Percentiles rank a stretch among this genome's conserved stretches.
These are phyloP conservation scores for Tuber umbilicatum DNA, from an alignment of 495 filamentous ascomycete genomes.

Conservation along the genomic window DNA sequence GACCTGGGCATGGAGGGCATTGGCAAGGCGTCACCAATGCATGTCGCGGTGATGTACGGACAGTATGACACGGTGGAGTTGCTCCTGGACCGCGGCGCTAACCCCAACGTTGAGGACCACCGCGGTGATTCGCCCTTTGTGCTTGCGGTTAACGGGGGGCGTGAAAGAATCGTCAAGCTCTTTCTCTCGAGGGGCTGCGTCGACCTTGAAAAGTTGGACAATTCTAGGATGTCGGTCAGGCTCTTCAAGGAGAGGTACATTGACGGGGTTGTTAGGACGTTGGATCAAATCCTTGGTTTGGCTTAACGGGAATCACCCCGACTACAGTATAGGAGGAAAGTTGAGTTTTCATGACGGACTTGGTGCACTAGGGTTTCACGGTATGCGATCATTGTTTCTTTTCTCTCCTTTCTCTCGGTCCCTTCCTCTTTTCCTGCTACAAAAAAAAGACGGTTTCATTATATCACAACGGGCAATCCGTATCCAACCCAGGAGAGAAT, in stretches of 20 bases:
- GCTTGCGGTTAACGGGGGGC: slow-evolving; percentile 7
- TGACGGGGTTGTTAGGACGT: background rate
- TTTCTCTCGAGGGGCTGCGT: slow-evolving; percentile 2
- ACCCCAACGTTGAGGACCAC: slow-evolving; percentile 14
- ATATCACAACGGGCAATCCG: background rate
- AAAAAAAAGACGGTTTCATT: background rate
- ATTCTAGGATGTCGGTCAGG: background rate
- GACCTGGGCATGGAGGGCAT: background rate
- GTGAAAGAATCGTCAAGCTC: slow-evolving; percentile 3
- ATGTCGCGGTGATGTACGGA: slow-evolving; percentile 14
- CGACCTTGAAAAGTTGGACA: background rate
- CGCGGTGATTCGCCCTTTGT: background rate
- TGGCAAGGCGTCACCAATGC: slow-evolving; percentile 14
- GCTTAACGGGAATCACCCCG: no score
- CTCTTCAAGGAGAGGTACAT: background rate
- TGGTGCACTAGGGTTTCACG: background rate
- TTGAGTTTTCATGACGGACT: background rate
- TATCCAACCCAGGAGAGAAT: background rate
- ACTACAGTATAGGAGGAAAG: background rate
- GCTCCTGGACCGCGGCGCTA: slow-evolving; percentile 21
- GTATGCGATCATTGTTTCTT: background rate
- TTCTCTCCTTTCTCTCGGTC: background rate
- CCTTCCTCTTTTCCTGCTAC: background rate
- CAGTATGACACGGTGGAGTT: slow-evolving; percentile 12
- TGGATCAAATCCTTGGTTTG: background rate